Percentiles rank a stretch among this genome's conserved stretches.
phyloP scores from a whole-genome alignment of 306 rosid genomes.

The Pyrus betulifolia region DNA sequence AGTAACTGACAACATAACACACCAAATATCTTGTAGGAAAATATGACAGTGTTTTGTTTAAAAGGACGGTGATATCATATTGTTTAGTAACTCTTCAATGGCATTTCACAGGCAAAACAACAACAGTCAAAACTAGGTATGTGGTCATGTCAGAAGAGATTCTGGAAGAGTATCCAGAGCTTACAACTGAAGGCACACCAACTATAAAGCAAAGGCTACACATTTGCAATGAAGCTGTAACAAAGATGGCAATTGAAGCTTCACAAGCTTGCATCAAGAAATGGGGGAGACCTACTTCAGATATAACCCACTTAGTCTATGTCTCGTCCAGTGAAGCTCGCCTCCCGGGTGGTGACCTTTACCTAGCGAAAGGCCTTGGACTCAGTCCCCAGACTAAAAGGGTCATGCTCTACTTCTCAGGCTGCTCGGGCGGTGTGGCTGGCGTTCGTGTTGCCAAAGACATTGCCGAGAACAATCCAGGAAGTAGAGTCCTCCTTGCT shows the following conservation, averaged over 20 bases:
- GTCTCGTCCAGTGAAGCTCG: conserved; percentile 93
- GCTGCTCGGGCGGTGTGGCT: conserved; percentile 93
- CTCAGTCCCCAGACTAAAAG: conserved; percentile 51
- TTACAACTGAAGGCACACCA: conserved; percentile 58
- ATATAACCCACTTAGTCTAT: conserved; percentile 76
- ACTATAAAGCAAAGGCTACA: conserved; percentile 77
- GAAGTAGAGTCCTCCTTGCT: conserved; percentile 66
- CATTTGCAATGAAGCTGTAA: conserved; percentile 78
- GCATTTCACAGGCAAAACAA: conserved; percentile 62
- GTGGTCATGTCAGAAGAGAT: conserved; percentile 94
- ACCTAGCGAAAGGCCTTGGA: conserved; percentile 69
- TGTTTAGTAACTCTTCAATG: conserved; percentile 4
- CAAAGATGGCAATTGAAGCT: conserved; percentile 88
- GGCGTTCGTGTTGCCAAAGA: conserved; percentile 83
- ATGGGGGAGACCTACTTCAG: conserved; percentile 72
- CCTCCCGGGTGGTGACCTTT: conserved; percentile 85
- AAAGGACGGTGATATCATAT: not conserved
- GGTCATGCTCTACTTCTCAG: conserved; percentile 61
- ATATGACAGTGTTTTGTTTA: not conserved
- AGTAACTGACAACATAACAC: not conserved
- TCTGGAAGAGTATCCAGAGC: conserved; percentile 58
- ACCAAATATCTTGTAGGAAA: not conserved
- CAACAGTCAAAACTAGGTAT: conserved; percentile 84
- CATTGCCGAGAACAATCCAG: conserved; percentile 89
- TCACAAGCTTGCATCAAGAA: conserved; percentile 63